A percentile compares a stretch with the other conserved stretches of the same genome.
phyloP scores from a whole-genome alignment of 495 filamentous ascomycete genomes.

The Penicillium diatomitis region DNA sequence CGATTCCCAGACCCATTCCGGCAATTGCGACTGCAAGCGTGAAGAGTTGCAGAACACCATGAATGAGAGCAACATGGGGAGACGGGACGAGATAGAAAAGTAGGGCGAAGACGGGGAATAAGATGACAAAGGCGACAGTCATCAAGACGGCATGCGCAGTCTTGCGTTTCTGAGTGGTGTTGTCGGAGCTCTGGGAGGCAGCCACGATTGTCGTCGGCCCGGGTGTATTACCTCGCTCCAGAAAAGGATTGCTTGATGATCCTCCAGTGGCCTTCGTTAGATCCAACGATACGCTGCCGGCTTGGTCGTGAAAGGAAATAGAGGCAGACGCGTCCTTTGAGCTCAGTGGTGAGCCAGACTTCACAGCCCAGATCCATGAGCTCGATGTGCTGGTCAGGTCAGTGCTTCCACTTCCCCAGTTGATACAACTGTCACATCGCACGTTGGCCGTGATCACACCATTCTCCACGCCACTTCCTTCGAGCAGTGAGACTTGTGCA shows the following conservation, averaged over 20 bases:
- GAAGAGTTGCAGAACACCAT: constrained; percentile 50
- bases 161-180: constrained; percentile 7
- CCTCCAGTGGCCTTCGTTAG: constrained; percentile 11
- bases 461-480: constrained; percentile 46
- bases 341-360: constrained; percentile 46
- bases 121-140: constrained; percentile 29
- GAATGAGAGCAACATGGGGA: constrained; percentile 27
- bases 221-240: neutral
- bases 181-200: neutral
- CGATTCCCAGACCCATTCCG: constrained; percentile 55
- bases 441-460: constrained; percentile 57
- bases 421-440: constrained; percentile 46
- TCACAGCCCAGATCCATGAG: constrained; percentile 61
- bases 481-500: constrained; percentile 47
- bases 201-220: neutral
- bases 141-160: constrained; percentile 36
- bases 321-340: constrained; percentile 35
- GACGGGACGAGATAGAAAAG: constrained; percentile 33
- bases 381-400: constrained; percentile 35
- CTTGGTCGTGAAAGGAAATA: constrained; percentile 51
- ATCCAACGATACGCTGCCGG: constrained; percentile 7
- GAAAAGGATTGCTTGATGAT: constrained; percentile 54
- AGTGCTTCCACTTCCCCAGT: constrained; percentile 42
- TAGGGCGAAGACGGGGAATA: constrained; percentile 45
- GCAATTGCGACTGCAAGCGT: constrained; percentile 46